Percentiles rank a stretch among this genome's conserved stretches.
Evolutionary conservation across 306 rosid species (phyloP).

Genomic region (Trifolium fragiferum): DNA sequence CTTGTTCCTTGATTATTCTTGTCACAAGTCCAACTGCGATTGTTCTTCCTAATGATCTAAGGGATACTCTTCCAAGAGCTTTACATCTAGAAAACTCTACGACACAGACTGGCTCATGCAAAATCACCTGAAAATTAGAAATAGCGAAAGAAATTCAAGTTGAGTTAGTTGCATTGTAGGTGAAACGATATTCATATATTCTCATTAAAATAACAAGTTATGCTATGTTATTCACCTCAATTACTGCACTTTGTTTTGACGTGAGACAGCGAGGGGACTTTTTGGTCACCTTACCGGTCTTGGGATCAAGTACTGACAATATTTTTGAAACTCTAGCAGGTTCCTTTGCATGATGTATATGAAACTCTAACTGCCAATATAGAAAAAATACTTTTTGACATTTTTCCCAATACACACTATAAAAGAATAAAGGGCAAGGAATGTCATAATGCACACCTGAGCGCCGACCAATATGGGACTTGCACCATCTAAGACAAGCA

Average conservation of each 20-base stretch:
- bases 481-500: conserved; percentile 82
- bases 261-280: conserved; percentile 85
- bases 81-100: conserved; percentile 69
- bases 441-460: conserved; percentile 61
- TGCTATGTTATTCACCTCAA: conserved; percentile 69
- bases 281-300: conserved; percentile 85
- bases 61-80: conserved; percentile 85
- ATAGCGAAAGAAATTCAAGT: conserved; percentile 29
- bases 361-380: conserved; percentile 80
- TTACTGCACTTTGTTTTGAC: conserved; percentile 83
- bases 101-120: conserved; percentile 79
- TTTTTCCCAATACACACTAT: not conserved
- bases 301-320: conserved; percentile 74
- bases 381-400: conserved; percentile 13
- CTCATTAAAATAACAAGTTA: conserved; percentile 4
- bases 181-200: not conserved
- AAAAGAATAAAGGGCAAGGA: conserved; percentile 25
- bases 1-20: conserved; percentile 61
- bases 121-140: conserved; percentile 60
- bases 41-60: conserved; percentile 85
- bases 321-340: conserved; percentile 78
- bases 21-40: conserved; percentile 82
- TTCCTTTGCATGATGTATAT: conserved; percentile 86
- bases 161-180: not conserved
- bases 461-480: conserved; percentile 83